phyloP scores from a whole-genome alignment of 2,329 filamentous ascomycete species.

The Clathrospora elynae region DNA sequence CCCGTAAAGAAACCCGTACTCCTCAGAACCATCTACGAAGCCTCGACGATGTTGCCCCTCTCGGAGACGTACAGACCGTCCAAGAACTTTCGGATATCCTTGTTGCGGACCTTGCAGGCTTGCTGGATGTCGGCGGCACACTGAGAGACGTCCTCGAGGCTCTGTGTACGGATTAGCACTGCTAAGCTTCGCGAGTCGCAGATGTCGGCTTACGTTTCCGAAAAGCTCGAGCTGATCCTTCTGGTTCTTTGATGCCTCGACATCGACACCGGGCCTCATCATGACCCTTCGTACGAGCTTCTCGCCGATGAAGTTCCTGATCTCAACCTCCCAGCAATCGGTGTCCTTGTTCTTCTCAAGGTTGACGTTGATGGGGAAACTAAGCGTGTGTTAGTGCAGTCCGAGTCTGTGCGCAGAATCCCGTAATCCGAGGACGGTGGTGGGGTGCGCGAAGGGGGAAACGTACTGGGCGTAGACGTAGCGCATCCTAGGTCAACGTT shows the following conservation, averaged over 20 bases:
- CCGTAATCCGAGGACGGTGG: not conserved
- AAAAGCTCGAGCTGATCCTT: conserved; percentile 96
- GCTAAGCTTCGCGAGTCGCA: conserved; percentile 1
- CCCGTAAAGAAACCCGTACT: conserved; percentile 49
- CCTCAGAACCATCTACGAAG: conserved; percentile 45
- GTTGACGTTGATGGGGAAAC: conserved; percentile 99
- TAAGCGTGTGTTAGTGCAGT: conserved; percentile 23
- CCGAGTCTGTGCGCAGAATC: not conserved
- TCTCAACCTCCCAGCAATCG: conserved; percentile 88
- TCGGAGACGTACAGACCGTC: conserved; percentile 99
- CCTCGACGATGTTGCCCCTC: conserved; percentile 90
- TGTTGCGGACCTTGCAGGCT: conserved; percentile 99
- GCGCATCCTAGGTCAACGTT: conserved; percentile 69
- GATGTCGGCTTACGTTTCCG: conserved; percentile 67
- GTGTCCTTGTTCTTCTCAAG: conserved; percentile 95
- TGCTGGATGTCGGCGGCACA: conserved; percentile 99
- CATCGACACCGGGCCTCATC: conserved; percentile 89
- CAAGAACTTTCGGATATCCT: conserved; percentile 99
- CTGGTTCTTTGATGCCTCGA: conserved; percentile 85
- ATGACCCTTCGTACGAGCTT: conserved; percentile 94
- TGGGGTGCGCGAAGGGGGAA: conserved; percentile 2
- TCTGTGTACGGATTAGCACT: conserved; percentile 49
- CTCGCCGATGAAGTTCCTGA: conserved; percentile 80
- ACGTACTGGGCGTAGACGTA: conserved; percentile 92
- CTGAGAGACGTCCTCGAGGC: conserved; percentile 95